Evolutionary conservation across 1,284 basidiomycete genomes (phyloP), one percentile per base, ranked within the genome.

Genomic region (Fomes fomentarius): DNA sequence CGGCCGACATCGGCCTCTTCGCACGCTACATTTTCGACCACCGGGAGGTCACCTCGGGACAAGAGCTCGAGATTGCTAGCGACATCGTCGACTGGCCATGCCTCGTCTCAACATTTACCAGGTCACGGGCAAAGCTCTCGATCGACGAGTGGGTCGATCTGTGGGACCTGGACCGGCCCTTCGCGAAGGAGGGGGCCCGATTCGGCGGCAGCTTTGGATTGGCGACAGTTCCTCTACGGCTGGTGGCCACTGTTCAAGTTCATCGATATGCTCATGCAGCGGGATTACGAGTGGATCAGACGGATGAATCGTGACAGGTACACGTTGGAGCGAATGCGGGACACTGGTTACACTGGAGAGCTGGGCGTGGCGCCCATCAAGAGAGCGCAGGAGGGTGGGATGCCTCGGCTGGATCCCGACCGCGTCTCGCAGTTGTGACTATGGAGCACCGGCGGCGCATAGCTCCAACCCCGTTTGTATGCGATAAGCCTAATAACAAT

Each of bases 21-120:
- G 69, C 68, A 5, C 63, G 71, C 12, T 71, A 69, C 57, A 74
- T 72, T 2, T 77, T 80, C 62, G 76, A 78, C 63, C 64, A 79
- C 56, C 76, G 74, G 37, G 65, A 50, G 12, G 61, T 66, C 42
- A 74, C 71, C 8, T 78, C 76, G 10, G 74, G 70, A 0, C 66
- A 69, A 47, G 74, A 79, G 31, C 69, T 79, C 39, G 66, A 74
- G 50, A 62, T 80, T 43, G 73, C 74, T 1, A 76, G 73, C 42
- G 76, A 81, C 50, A 62, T 70, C 51, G 75, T 80, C 28, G 67
- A 64, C 8, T 77, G 76, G 73, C 71, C 76, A n/a, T 66, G 75
- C 44, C 70, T 80, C 45, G 71, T 73, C 9, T 60, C 67, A 35
- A 71, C 72, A 37, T 80, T 80, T 69, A 69, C 63, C 25, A 69